Evolutionary conservation across 805 yeast species (phyloP), one percentile per base, ranked within the genome.

Genomic region (Candida insectorum): DNA sequence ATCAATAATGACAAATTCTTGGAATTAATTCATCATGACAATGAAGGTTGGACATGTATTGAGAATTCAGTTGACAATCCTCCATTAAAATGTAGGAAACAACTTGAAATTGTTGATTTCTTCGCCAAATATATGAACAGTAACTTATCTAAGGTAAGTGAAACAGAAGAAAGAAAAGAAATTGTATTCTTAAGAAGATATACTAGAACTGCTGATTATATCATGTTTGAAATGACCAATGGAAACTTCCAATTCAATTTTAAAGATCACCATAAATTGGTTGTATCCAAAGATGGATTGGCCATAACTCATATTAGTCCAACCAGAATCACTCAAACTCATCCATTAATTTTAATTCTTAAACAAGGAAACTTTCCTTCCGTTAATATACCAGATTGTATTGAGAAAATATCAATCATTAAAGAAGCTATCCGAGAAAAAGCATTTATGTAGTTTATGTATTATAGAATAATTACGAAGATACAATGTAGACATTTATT

Each of bases 191-290:
- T 91, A 44, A 79, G 93, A 65, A 74, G 94, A 48, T 87, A 85
- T 54, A 77, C 86, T 16, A 79, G 97, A 57, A 79, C 81, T 34
- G 74, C 79, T 28, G 81, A 79, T 42, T 86, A 76, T 55, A 86
- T 89, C 36, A 84, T 89, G 94, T 93, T 93, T 65, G 91, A 87
- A 57, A 64, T 93, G 65, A 85, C 95, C 52, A 86, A 88, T 53
- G 96, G 96, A 14, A 81, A 87, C 26, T 79, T 85, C 59, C 98
- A 93, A 59, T 89, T 89, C 65, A 93, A 93, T 62, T 93, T 93
- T 63, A 83, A 83, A 56, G 97, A 93, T 61, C 98, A 93, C 54
- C 89, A 84, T 60, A 93, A 93, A 61, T 63, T 89, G 35, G 80
- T 94, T 39, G 57, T 91, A 24, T 82, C 89, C 27, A 81, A 81